Evolutionary conservation across 495 filamentous ascomycete genomes (phyloP).

Genomic region (Sphaerosporella brunnea): DNA sequence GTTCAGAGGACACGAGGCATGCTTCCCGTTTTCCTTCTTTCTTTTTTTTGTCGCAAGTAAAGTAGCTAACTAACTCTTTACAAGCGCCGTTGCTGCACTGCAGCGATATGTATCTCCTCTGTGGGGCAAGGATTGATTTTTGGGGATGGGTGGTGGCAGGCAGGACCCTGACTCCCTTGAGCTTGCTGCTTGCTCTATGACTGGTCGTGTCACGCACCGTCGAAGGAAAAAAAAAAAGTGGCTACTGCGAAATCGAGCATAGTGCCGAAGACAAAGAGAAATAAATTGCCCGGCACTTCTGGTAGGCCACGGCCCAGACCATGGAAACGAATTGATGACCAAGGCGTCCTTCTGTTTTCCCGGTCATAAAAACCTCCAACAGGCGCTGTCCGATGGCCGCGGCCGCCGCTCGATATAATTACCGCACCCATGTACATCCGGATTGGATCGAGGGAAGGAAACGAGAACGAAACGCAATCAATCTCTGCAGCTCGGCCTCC

Average conservation of each 20-base stretch:
- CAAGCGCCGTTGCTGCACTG: neutral
- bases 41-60: neutral
- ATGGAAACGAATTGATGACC: too few relatives aligned
- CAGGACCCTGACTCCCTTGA: neutral
- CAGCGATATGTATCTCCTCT: neutral
- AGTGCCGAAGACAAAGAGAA: neutral
- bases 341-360: too few relatives aligned
- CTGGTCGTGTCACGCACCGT: neutral
- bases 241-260: neutral
- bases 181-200: too few relatives aligned
- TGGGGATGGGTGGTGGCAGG: neutral
- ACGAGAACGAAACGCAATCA: too few relatives aligned
- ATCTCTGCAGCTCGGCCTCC: too few relatives aligned
- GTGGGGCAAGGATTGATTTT: neutral
- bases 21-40: neutral
- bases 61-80: too few relatives aligned
- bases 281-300: neutral
- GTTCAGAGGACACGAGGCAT: neutral
- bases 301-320: too few relatives aligned
- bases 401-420: too few relatives aligned
- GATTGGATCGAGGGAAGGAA: too few relatives aligned
- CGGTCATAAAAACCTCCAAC: too few relatives aligned
- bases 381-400: too few relatives aligned
- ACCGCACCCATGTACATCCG: too few relatives aligned
- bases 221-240: neutral